A percentile compares a stretch with the other conserved stretches of the same genome.
These are phyloP conservation scores for Solanum hybrid DNA, from an alignment of 305 asterid species.

Conservation along the genomic window DNA sequence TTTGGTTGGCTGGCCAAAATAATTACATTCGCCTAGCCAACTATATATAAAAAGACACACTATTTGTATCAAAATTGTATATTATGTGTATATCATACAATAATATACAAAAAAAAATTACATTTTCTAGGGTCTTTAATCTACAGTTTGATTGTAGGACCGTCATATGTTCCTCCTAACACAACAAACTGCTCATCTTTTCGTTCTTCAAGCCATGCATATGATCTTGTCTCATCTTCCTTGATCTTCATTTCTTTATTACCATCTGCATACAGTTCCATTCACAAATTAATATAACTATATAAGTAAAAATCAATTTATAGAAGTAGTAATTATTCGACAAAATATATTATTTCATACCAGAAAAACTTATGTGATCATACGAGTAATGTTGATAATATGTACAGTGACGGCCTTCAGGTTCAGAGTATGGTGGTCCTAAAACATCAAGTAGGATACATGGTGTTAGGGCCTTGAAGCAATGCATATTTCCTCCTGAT, in stretches of 20 bases:
- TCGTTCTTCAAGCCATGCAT: constrained; percentile 74
- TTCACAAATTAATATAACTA: background rate
- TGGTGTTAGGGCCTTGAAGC: constrained; percentile 11
- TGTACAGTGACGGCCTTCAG: constrained; percentile 10
- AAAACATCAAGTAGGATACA: constrained; percentile 13
- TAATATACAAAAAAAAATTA: background rate
- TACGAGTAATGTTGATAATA: constrained; percentile 4
- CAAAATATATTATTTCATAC: background rate
- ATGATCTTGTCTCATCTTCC: constrained; percentile 28
- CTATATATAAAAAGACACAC: background rate
- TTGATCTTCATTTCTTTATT: background rate
- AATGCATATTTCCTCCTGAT: constrained; percentile 17
- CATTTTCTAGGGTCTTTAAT: background rate
- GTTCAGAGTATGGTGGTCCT: constrained; percentile 16
- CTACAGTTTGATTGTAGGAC: constrained; percentile 40
- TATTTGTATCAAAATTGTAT: background rate
- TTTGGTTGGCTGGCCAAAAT: background rate
- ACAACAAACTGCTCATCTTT: constrained; percentile 38
- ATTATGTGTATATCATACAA: background rate
- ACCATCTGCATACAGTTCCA: background rate
- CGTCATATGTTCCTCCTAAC: constrained; percentile 43
- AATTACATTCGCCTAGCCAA: background rate
- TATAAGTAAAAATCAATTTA: background rate
- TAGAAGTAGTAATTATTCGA: background rate
- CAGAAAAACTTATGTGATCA: background rate